A percentile compares a stretch with the other conserved stretches of the same genome.
Evolutionary conservation across 139 green algal species (phyloP).

Genomic region (Chlamydomonas sp.): DNA sequence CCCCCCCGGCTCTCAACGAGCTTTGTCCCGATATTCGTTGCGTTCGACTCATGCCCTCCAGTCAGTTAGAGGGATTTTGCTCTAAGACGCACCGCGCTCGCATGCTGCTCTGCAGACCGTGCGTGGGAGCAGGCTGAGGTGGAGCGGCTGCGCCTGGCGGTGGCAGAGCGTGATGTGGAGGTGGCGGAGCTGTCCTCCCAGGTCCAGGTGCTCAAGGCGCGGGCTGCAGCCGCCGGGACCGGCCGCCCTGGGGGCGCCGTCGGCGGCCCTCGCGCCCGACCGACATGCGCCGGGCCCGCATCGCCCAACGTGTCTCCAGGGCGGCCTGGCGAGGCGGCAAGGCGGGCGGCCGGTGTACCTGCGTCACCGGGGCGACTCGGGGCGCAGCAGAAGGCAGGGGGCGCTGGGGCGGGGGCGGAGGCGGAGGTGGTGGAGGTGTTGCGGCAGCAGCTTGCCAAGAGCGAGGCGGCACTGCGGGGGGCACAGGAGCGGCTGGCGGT

Average conservation of each 20-base stretch:
- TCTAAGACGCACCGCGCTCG: too few species aligned
- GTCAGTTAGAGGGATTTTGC: too few species aligned
- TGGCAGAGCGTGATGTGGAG: constrained; percentile 60
- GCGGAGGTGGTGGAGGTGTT: constrained; percentile 24
- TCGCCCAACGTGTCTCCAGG: background rate
- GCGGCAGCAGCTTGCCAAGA: constrained; percentile 29
- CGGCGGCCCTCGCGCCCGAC: background rate
- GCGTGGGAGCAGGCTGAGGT: constrained; percentile 39
- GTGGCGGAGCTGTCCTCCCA: constrained; percentile 41
- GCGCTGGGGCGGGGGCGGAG: background rate
- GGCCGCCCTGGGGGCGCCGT: background rate
- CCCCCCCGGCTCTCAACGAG: too few species aligned
- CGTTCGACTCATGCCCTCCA: too few species aligned
- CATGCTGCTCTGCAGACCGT: background rate
- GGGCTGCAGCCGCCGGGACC: background rate
- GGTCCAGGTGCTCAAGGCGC: constrained; percentile 1
- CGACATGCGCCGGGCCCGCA: background rate
- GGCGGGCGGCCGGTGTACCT: background rate
- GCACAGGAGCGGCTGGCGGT: constrained; percentile 49
- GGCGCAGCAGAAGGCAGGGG: constrained; percentile 44
- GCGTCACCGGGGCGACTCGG: background rate
- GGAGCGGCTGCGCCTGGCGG: constrained; percentile 38
- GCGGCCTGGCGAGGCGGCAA: background rate
- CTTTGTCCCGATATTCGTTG: too few species aligned
- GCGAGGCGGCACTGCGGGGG: constrained; percentile 18